A percentile compares a stretch with the other conserved stretches of the same genome.
These are phyloP conservation scores for Xylariaceae sp. DNA, from an alignment of 2,329 filamentous ascomycete genomes.

Conservation along the genomic window DNA sequence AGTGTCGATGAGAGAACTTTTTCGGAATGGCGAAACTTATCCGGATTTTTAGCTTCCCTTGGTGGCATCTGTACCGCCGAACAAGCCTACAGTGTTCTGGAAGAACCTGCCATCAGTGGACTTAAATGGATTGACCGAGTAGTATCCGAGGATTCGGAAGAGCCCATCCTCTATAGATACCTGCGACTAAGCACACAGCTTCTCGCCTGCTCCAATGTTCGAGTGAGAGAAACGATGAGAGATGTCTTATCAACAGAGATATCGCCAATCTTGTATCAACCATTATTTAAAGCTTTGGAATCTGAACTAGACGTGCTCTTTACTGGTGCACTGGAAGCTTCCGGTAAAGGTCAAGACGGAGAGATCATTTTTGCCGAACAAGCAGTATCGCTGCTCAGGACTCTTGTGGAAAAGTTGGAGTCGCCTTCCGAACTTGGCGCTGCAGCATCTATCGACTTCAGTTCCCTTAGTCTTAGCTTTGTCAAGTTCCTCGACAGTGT, in stretches of 20 bases:
- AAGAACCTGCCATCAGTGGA: constrained; percentile 62
- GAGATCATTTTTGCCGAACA: constrained; percentile 72
- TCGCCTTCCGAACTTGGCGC: constrained; percentile 67
- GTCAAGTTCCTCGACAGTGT: constrained; percentile 69
- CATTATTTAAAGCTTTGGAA: constrained; percentile 69
- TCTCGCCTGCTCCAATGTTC: constrained; percentile 67
- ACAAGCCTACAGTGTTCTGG: constrained; percentile 58
- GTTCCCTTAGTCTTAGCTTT: constrained; percentile 67
- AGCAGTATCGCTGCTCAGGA: constrained; percentile 66
- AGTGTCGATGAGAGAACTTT: constrained; percentile 60
- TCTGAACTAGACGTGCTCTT: constrained; percentile 68
- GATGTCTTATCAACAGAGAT: constrained; percentile 71
- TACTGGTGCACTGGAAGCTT: constrained; percentile 58
- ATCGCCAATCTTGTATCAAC: constrained; percentile 64
- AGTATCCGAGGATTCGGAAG: constrained; percentile 64
- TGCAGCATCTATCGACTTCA: constrained; percentile 68
- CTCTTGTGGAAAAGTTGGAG: constrained; percentile 68
- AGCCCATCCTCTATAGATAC: constrained; percentile 64
- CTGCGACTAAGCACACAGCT: constrained; percentile 69
- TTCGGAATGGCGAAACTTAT: constrained; percentile 72
- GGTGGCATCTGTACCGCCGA: constrained; percentile 70
- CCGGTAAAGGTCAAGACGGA: constrained; percentile 60
- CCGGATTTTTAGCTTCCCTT: constrained; percentile 70
- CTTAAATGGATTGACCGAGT: constrained; percentile 69
- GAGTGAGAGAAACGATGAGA: constrained; percentile 69